Base-by-base conservation (phyloP, 2,329 filamentous ascomycete species). In the Penicillium decumbens region DNA sequence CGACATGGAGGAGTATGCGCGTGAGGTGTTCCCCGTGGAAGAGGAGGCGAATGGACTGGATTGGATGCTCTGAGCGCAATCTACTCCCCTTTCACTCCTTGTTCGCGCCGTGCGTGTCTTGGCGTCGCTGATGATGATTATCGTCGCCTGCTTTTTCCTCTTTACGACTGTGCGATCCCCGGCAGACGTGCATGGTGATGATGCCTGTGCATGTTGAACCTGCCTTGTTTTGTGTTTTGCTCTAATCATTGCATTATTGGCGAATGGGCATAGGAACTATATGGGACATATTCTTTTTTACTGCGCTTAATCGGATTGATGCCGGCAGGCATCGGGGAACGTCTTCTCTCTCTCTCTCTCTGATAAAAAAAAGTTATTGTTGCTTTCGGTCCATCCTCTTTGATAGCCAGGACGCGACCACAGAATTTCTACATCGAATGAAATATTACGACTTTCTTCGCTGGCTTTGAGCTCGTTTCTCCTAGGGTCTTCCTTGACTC, bases 1-100 rank as follows among this genome's bases (percentile, higher is more conserved):
- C 47, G 88, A 89, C 27, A 80, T 97, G 59, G 90, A 96, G 66
- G 93, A 97, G 71, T 98, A 97, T 68, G 92, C 92, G 1, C 80
- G 88, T 42, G 93, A 97, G 68, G 90, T 95, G 25, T 97, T 97
- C 63, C 89, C 89, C 0, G 80, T 96, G 10, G 93, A 98, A 70
- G 93, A 98, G 72, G 87, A 91, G 60, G 89, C 90, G 28, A 97
- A 97, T 67, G 92, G 92, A 4, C 74, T 93, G 64, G 89, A 87
- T 13, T 98, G 93, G 93, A 97, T 96, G 92, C 56, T 73, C 45
- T 73, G 51, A 55, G 24, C 13, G 6, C 27, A 13, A 33, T 32
- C 20, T 28, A 6, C 12, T 23, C 5, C n/a, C 27, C 28, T 25
- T 49, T 8, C 18, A 28, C 28, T 41, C 35, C 27, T 23, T 20